Conservation (phyloP, 2,329 filamentous ascomycete species). For the Atkinsonella hypoxylon region DNA sequence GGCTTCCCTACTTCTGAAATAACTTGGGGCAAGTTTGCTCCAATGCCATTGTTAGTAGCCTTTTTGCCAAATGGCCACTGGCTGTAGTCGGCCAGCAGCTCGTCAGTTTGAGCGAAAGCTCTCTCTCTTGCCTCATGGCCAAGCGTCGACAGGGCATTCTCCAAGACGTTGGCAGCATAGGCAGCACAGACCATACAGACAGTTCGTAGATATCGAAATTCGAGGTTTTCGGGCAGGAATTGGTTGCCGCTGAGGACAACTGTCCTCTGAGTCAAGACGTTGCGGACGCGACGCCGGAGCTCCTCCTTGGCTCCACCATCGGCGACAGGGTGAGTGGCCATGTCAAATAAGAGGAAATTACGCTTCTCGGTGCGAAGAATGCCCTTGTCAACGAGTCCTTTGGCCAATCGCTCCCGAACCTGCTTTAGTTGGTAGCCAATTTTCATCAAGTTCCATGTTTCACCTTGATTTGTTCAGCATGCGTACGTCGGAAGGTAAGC, state of each 20-base stretch:
- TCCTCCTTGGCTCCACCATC: conserved; percentile 97
- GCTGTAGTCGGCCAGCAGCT: conserved; percentile 88
- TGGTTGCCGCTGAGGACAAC: conserved; percentile 78
- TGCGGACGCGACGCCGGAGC: conserved; percentile 83
- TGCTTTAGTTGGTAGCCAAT: conserved; percentile 99
- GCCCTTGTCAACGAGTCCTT: conserved; percentile 96
- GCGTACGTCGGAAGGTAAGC: not conserved
- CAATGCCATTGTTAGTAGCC: conserved; percentile 68
- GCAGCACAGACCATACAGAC: conserved; percentile 95
- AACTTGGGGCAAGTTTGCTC: conserved; percentile 80
- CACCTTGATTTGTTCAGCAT: conserved; percentile 45
- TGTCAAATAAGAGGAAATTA: conserved; percentile 99
- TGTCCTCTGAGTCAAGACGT: conserved; percentile 84
- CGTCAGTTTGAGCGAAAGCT: conserved; percentile 94
- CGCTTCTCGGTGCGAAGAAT: conserved; percentile 97
- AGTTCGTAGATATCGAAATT: conserved; percentile 86
- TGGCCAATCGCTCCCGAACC: conserved; percentile 92
- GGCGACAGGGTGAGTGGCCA: conserved; percentile 96
- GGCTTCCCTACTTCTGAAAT: conserved; percentile 52
- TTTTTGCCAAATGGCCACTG: conserved; percentile 94
- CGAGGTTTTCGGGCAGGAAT: conserved; percentile 86
- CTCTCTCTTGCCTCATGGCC: conserved; percentile 89
- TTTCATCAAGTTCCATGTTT: conserved; percentile 99
- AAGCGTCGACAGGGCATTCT: conserved; percentile 90
- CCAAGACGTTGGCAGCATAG: conserved; percentile 93